Percentiles rank a stretch among this genome's conserved stretches.
These are phyloP conservation scores for Triticum turgidum DNA, from an alignment of 176 grass and related monocot genomes.

Conservation along the genomic window DNA sequence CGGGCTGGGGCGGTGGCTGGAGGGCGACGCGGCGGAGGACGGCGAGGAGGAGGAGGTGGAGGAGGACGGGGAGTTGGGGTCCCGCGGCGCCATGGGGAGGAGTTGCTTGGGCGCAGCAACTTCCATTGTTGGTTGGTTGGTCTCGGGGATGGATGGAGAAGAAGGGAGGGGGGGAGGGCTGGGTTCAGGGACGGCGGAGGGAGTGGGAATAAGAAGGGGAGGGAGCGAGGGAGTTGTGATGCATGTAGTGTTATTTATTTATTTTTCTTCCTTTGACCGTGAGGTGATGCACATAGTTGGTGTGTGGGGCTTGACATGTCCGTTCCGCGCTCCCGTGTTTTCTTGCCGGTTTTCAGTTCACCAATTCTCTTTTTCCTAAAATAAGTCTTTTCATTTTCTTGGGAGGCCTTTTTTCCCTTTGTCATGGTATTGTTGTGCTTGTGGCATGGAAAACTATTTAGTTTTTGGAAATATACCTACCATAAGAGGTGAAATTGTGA, in stretches of 20 bases:
- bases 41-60: constrained; percentile 24
- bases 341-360: background rate
- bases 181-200: constrained; percentile 14
- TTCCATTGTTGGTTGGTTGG: constrained; percentile 33
- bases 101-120: constrained; percentile 41
- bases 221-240: constrained; percentile 20
- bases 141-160: background rate
- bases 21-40: constrained; percentile 18
- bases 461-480: background rate
- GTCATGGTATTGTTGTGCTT: background rate
- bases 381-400: no score
- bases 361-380: background rate
- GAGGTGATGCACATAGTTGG: background rate
- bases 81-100: constrained; percentile 35
- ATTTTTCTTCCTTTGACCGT: background rate
- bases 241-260: background rate
- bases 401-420: no score
- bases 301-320: background rate
- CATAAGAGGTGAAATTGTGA: no score
- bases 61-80: constrained; percentile 27
- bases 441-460: background rate
- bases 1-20: background rate
- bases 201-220: constrained; percentile 38
- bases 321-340: background rate
- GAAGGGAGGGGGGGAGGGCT: background rate